Evolutionary conservation across 305 asterid genomes (phyloP), one percentile per base, ranked within the genome.

Genomic region (Fraxinus paxiana): DNA sequence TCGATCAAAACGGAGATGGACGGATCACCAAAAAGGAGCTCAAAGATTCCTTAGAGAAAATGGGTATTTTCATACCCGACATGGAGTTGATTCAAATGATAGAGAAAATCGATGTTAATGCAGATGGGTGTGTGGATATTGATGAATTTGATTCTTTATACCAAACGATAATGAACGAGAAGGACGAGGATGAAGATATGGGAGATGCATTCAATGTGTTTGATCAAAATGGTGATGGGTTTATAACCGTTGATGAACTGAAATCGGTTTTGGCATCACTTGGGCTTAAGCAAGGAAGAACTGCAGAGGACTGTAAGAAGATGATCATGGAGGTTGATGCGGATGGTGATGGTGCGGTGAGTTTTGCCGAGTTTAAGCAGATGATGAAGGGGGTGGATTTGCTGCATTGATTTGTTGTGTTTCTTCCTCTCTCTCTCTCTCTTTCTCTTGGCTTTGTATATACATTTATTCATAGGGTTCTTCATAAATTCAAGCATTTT

Each of bases 1-100:
- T 73, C n/a, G 77, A 73, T 73, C 30, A 30, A 0, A 73, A 73
- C 28, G 77, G 31, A 0, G 77, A 73, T 73, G 77, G 77, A 9
- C 48, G 56, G 56, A 73, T 73, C 77, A 37, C 77, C 30, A 73
- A n/a, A 37, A 34, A 1, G n/a, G 77, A 73, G 33, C 77, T 73
- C 30, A 38, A 34, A 15, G 33, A 73, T 8, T 73, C 77, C 28
- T 38, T 73, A n/a, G 77, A 37, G 33, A 35, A 34, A 18, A 34
- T 73, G 48, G 77, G 77, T 4, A 73, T 73, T 35, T 74, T 34
- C 59, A 74, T 37, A 1, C 78, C 78, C 30, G 78, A 74, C 33
- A 12, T 4, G 6, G 78, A 74, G 7, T 31, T 74, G 46, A 43
- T 31, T 35, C 78, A 74, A 74, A 41, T 74, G 78, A 74, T 74